Base-by-base conservation (phyloP, 2,329 filamentous ascomycete genomes). In the Colletotrichum aenigma region DNA sequence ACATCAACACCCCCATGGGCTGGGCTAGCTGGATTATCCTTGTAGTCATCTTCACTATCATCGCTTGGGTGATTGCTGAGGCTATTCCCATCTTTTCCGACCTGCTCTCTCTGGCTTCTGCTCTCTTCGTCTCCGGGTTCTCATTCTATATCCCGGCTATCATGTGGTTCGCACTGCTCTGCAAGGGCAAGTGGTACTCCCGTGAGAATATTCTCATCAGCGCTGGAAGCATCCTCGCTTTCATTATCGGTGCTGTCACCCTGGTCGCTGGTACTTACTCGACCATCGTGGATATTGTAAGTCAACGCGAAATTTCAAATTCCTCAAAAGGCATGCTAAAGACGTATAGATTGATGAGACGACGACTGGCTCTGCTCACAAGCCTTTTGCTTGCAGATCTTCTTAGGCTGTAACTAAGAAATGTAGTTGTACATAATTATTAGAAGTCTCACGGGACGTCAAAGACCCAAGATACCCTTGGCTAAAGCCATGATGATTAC, bases 31-130 rank as follows among this genome's bases (percentile, higher is more conserved):
- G 94, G 94, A 80, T 92, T n/a, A 84, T 75, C 4, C 90, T 95
- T 13, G 89, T 92, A 24, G 82, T 88, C 1, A 77, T 82, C 61
- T 82, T 93, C 58, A 95, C 93, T 85, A 71, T 93, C 12, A 71
- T 93, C 10, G 92, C 92, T 4, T 95, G 92, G 89, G 82, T 95
- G 77, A 92, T 96, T 78, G 93, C 94, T 10, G 91, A 94, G 80
- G 90, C 92, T 0, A 93, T 96, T 58, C 94, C 94, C 3, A 92
- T 93, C 81, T 96, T 96, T 85, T 91, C 90, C 77, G 88, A 93
- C 62, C 86, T 96, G 62, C 85, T 96, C n/a, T 86, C 87, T 66
- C 87, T 90, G 79, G 86, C 82, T 48, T 89, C 88, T 6, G 84
- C 88, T 3, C 85, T 90, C 24, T 90, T 90, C 80, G 83, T 90